These are phyloP conservation scores for Zasmidium cellare DNA, from an alignment of 2,329 filamentous ascomycete genomes.

Conservation along the genomic window DNA sequence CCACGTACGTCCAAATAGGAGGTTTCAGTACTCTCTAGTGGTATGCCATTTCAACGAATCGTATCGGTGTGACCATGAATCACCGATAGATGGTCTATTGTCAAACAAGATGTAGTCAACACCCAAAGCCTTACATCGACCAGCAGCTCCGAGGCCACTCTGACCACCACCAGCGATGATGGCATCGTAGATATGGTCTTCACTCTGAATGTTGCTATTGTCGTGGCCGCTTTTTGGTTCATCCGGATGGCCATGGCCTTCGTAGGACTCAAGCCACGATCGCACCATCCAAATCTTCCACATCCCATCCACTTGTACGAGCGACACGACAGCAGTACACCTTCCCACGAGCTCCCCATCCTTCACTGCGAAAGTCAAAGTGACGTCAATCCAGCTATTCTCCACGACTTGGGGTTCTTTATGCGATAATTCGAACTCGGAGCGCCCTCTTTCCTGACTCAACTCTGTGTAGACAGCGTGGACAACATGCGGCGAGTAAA, in stretches of 20 bases:
- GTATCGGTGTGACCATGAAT: constrained; percentile 50
- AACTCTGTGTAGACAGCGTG: constrained; percentile 37
- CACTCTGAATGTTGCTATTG: too few species aligned
- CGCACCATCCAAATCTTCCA: constrained; percentile 44
- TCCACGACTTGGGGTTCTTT: constrained; percentile 23
- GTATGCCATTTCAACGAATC: constrained; percentile 45
- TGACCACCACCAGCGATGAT: constrained; percentile 45
- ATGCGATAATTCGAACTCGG: constrained; percentile 16
- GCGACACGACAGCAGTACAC: constrained; percentile 36
- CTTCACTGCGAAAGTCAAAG: constrained; percentile 33
- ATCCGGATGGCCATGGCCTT: constrained; percentile 35
- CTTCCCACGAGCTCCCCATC: constrained; percentile 26
- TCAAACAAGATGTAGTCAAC: constrained; percentile 48
- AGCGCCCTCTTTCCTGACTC: constrained; percentile 34
- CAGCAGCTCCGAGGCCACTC: constrained; percentile 45
- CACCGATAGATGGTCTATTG: constrained; percentile 42
- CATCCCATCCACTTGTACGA: constrained; percentile 31
- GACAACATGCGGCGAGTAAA: constrained; percentile 49
- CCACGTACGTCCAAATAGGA: constrained; percentile 41
- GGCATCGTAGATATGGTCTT: constrained; percentile 27
- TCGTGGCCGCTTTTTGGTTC: too few species aligned
- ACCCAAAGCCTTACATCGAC: constrained; percentile 45
- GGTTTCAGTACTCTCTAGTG: constrained; percentile 41
- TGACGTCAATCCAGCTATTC: constrained; percentile 24
- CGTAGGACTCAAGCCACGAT: constrained; percentile 39